Percentiles rank a stretch among this genome's conserved stretches.
phyloP scores from a whole-genome alignment of 73 alveolate genomes.

The Diophrys sp. region DNA sequence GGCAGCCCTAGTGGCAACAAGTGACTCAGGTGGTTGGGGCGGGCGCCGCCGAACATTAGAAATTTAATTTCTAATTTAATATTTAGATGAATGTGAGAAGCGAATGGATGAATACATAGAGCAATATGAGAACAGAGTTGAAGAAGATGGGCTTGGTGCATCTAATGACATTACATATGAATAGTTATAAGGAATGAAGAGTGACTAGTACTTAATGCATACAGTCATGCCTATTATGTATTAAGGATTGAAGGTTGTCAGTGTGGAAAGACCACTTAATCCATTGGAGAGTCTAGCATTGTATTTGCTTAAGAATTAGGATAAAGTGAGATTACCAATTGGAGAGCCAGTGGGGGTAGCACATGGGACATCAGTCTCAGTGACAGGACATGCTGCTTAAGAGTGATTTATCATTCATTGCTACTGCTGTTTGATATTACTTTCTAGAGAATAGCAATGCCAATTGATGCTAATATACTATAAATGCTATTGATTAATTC shows the following conservation, averaged over 20 bases:
- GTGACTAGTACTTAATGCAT: conserved; percentile 73
- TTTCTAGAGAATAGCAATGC: too few relatives aligned
- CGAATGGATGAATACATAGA: conserved; percentile 4
- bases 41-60: too few relatives aligned
- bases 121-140: conserved; percentile 44
- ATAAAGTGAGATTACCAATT: conserved; percentile 65
- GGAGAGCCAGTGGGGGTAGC: too few relatives aligned
- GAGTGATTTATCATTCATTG: too few relatives aligned
- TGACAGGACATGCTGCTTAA: too few relatives aligned
- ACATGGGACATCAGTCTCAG: too few relatives aligned
- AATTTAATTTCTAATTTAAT: too few relatives aligned
- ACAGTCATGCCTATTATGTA: conserved; percentile 80
- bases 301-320: conserved; percentile 80
- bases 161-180: conserved; percentile 52
- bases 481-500: too few relatives aligned
- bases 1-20: too few relatives aligned
- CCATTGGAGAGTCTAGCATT: conserved; percentile 84
- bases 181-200: conserved; percentile 54
- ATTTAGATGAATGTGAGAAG: conserved; percentile 14
- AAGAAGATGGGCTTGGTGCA: conserved; percentile 27
- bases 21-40: too few relatives aligned
- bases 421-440: too few relatives aligned
- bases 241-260: conserved; percentile 76
- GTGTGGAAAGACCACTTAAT: conserved; percentile 76
- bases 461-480: too few relatives aligned